Base-by-base conservation (phyloP, 768 basidiomycete species). In the Calocybe gangraenosa region DNA sequence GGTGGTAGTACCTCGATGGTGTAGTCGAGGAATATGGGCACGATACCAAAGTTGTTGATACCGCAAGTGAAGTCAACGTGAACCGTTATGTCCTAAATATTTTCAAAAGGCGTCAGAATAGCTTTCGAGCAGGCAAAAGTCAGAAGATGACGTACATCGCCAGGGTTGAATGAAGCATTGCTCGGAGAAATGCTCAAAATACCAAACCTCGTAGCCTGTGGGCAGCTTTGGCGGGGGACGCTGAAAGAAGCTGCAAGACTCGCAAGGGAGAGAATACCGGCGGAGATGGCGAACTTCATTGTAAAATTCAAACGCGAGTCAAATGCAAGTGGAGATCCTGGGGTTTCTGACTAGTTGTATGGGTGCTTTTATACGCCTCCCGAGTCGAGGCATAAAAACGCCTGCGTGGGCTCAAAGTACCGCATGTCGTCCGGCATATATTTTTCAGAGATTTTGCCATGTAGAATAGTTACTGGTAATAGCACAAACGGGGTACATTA, bases 241-340 rank as follows among this genome's bases (percentile, higher is more conserved):
- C 28, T 15, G 18, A 22, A 30, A n/a, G 48, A 30, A 8, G 30
- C 41, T 14, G 36, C 48, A 20, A 52, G 41, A n/a, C 48, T 36
- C n/a, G 41, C 44, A 30, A 52, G 38, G 10, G 51, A 46, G 18
- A 49, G 34, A 15, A 52, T 20, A 40, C 37, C 31, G 39, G 48
- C 28, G n/a, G 42, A 36, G 37, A 46, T 30, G 25, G 41, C 30
- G 38, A 49, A 49, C 45, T 52, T 52, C 51, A 52, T 52, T 14
- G 11, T 28, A 6, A 11, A 5, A 28, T 5, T 11, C 11, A 6
- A 6, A 28, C 6, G 5, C 11, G 25, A 28, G 11, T 6, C 5
- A 28, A 28, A 28, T 28, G 25, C 25, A 28, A 28, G 11, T 6
- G 25, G 6, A 28, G 25, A 28, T 28, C n/a, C n/a, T 28, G 25